A percentile compares a stretch with the other conserved stretches of the same genome.
Evolutionary conservation across 2,329 filamentous ascomycete genomes (phyloP).

Genomic region (Blastomyces parvus): DNA sequence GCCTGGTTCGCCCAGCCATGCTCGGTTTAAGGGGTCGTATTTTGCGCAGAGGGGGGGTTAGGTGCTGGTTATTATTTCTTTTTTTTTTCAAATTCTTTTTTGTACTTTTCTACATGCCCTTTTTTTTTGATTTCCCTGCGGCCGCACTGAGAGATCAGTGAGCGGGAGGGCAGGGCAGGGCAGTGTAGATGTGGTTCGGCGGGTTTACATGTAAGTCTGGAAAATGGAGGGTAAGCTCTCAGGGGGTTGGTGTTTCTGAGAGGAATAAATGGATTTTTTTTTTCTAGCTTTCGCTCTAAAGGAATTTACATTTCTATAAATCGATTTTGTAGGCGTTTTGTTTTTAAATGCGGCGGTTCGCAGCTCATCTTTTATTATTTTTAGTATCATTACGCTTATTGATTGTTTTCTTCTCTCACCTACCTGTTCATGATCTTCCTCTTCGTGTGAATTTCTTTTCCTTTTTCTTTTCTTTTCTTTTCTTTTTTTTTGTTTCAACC

Average conservation of each 20-base stretch:
- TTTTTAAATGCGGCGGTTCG: too few species aligned
- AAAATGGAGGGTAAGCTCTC: neutral
- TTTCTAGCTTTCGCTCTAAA: neutral
- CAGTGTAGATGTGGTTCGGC: too few species aligned
- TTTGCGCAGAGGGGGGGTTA: slow-evolving; percentile 24
- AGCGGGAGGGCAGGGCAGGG: neutral
- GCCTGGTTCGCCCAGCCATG: slow-evolving; percentile 42
- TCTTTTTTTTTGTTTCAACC: too few species aligned
- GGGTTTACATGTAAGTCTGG: neutral
- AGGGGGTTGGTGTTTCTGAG: neutral
- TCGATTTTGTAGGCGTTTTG: neutral
- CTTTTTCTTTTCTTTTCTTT: too few species aligned
- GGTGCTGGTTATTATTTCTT: neutral
- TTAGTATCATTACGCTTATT: too few species aligned
- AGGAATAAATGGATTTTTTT: neutral
- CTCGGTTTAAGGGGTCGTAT: slow-evolving; percentile 31
- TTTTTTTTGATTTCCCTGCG: neutral
- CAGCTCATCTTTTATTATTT: too few species aligned
- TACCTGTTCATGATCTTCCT: too few species aligned
- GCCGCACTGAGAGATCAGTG: too few species aligned
- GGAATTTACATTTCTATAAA: neutral
- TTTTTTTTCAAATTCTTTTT: neutral
- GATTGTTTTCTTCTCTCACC: too few species aligned
- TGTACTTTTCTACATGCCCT: neutral
- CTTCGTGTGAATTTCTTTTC: too few species aligned